Evolutionary conservation across 1,284 basidiomycete species (phyloP).

Genomic region (Leccinum pachyderme): DNA sequence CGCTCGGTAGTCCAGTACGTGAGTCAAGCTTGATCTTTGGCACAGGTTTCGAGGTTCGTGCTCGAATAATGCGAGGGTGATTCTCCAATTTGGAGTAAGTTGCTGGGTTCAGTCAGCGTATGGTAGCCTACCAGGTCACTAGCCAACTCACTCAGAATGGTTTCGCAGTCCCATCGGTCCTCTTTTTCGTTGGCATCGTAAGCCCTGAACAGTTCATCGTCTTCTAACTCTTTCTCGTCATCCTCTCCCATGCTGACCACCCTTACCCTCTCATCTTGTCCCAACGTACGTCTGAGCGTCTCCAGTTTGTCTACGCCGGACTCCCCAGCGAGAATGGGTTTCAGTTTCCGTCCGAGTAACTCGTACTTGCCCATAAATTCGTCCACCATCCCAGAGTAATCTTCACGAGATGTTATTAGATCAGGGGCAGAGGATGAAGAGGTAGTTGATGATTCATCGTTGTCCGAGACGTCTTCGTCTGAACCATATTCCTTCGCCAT

Average conservation of each 20-base stretch:
- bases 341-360: constrained; percentile 86
- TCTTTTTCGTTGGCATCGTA: constrained; percentile 55
- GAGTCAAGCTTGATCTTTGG: constrained; percentile 71
- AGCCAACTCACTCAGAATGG: constrained; percentile 78
- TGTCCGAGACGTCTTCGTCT: constrained; percentile 44
- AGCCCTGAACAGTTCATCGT: constrained; percentile 52
- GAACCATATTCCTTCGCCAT: constrained; percentile 79
- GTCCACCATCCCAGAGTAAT: constrained; percentile 90
- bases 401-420: constrained; percentile 77
- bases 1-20: constrained; percentile 71
- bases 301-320: constrained; percentile 77
- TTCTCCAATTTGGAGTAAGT: constrained; percentile 95
- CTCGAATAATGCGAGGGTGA: constrained; percentile 82
- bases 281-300: constrained; percentile 76
- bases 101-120: constrained; percentile 50
- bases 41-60: constrained; percentile 51
- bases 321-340: constrained; percentile 67
- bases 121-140: background rate
- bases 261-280: constrained; percentile 56
- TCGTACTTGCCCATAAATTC: constrained; percentile 95
- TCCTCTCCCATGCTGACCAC: constrained; percentile 27
- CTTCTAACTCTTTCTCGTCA: constrained; percentile 44
- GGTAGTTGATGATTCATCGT: constrained; percentile 40
- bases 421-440: constrained; percentile 64
- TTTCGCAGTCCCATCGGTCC: constrained; percentile 93